Conservation (phyloP, 495 filamentous ascomycete species). For the Astrothelium subdiscretum region DNA sequence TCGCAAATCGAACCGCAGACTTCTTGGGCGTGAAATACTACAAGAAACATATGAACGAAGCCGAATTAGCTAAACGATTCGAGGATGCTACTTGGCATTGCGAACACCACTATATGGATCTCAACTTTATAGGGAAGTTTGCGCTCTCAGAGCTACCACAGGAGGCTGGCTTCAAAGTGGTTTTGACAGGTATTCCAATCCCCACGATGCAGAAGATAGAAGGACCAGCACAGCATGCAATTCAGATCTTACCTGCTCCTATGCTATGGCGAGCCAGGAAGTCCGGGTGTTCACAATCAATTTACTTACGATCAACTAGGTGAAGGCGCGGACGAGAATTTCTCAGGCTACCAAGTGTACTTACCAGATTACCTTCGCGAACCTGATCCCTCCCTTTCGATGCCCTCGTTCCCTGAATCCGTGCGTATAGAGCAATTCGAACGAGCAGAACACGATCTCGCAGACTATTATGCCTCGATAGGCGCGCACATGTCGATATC, state of each 20-base stretch:
- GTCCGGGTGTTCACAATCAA: not conserved
- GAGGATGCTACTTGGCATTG: constrained; percentile 39
- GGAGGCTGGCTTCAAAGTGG: constrained; percentile 36
- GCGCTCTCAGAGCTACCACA: constrained; percentile 33
- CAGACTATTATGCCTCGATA: constrained; percentile 11
- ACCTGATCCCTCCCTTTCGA: constrained; percentile 26
- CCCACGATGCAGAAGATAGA: not conserved
- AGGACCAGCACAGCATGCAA: not conserved
- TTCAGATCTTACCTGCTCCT: not conserved
- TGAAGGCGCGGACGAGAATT: constrained; percentile 44
- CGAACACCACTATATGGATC: constrained; percentile 35
- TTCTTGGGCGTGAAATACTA: constrained; percentile 37
- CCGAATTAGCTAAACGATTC: constrained; percentile 32
- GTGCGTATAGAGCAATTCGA: constrained; percentile 4
- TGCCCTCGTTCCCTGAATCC: constrained; percentile 11
- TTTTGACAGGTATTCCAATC: constrained; percentile 27
- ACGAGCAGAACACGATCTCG: constrained; percentile 6
- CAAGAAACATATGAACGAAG: constrained; percentile 36
- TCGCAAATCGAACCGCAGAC: constrained; percentile 39
- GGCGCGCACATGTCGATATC: constrained; percentile 9
- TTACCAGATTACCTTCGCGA: constrained; percentile 34
- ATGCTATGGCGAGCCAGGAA: not conserved
- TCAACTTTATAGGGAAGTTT: constrained; percentile 38
- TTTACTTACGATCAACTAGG: constrained; percentile 14
- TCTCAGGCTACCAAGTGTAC: constrained; percentile 38